phyloP scores from a whole-genome alignment of 768 basidiomycete genomes.

The Phaeotremella skinneri region DNA sequence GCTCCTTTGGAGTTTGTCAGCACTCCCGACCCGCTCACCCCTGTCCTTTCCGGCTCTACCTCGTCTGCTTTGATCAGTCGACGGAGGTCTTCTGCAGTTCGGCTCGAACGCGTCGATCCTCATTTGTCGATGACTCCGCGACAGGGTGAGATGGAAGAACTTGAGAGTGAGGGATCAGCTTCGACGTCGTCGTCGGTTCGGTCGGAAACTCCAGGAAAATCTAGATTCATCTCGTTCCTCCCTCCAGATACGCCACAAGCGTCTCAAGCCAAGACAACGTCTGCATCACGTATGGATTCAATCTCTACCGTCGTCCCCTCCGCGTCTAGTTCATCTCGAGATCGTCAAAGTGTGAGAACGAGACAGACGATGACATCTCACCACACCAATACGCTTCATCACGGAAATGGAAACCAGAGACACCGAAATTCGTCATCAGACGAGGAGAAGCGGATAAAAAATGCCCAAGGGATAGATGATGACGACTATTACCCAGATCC shows the following conservation, averaged over 20 bases:
- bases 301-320: background rate
- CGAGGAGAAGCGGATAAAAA: background rate
- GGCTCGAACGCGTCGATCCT: constrained; percentile 21
- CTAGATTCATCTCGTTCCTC: constrained; percentile 16
- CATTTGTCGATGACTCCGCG: constrained; percentile 9
- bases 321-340: background rate
- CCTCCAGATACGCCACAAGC: constrained; percentile 12
- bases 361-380: background rate
- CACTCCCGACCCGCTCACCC: background rate
- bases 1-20: background rate
- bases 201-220: constrained; percentile 7
- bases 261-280: constrained; percentile 1
- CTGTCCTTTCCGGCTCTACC: background rate
- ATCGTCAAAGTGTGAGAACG: background rate
- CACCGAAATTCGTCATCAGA: constrained; percentile 2
- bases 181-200: constrained; percentile 4
- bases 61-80: background rate
- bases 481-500: constrained; percentile 12
- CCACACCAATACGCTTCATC: background rate
- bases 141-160: constrained; percentile 18
- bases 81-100: constrained; percentile 11
- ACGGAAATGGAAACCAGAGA: background rate
- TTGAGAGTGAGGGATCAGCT: background rate
- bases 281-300: constrained; percentile 3
- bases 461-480: background rate